Conservation (phyloP, 2,329 filamentous ascomycete species). For the Neocucurbitaria cava region DNA sequence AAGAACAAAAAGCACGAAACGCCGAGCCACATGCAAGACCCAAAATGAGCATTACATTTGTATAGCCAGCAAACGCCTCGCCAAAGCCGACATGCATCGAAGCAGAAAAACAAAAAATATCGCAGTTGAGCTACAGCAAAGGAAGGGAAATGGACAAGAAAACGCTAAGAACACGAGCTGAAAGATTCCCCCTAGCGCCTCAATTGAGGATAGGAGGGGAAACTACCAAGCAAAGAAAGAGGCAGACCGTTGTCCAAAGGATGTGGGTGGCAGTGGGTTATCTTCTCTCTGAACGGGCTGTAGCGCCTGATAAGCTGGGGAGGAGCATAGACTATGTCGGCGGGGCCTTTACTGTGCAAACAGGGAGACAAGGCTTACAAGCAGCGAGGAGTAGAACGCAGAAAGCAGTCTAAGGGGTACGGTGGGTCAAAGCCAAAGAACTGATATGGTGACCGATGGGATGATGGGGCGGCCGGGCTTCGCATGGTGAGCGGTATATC, state of each 20-base stretch:
- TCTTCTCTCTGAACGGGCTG: neutral
- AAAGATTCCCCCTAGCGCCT: neutral
- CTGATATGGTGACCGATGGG: neutral
- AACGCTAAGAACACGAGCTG: no score
- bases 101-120: neutral
- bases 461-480: constrained; percentile 6
- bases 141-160: neutral
- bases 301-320: neutral
- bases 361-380: neutral
- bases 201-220: no score
- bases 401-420: constrained; percentile 1
- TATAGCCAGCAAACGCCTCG: constrained; percentile 12
- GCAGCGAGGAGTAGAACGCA: neutral
- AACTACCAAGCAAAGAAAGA: neutral
- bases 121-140: neutral
- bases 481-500: neutral
- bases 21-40: constrained; percentile 10
- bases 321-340: no score
- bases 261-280: neutral
- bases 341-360: neutral
- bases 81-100: constrained; percentile 4
- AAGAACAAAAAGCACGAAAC: neutral
- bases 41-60: neutral
- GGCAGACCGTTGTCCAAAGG: neutral
- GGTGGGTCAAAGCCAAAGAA: constrained; percentile 3